Evolutionary conservation across 2,329 filamentous ascomycete species (phyloP), one percentile per base, ranked within the genome.

Genomic region (Sarocladiaceae sp.): DNA sequence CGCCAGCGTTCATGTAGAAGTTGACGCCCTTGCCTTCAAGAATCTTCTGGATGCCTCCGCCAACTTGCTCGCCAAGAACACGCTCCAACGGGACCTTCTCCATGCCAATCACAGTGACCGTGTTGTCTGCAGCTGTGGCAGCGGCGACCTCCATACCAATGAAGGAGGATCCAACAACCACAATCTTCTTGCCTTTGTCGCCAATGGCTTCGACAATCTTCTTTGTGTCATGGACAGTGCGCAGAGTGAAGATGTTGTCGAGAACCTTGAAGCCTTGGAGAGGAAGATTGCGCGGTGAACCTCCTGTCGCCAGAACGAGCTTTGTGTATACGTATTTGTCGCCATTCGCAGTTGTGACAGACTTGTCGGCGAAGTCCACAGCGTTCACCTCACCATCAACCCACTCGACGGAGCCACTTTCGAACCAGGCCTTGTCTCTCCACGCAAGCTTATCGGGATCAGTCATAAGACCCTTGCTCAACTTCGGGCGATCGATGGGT

Each of bases 121-220:
- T 73, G 66, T 99, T 96, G 61, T 87, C 87, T 60, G 87, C 87
- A 40, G 80, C 72, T 0, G 87, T 85, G 0, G 95, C 86, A 57
- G 92, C 94, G 55, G 88, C 93, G n/a, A 95, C 82, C 70, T 99
- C 94, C 88, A 99, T 95, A 36, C 94, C 94, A 64, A 99, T 99
- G 70, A 99, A 99, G 1, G 90, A 96, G 54, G 88, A 93, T 36
- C 94, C 94, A 51, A 99, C 78, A 13, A 99, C 78, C 44, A 96
- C 90, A 58, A 99, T 84, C 69, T 96, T 97, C 78, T 96, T 97
- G 54, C 83, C 84, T 49, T 87, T 84, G 46, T 89, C 82, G 26
- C 90, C 90, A 44, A 96, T 88, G 6, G 90, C 90, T 1, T 75
- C 78, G 23, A 90, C 77, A 58, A 99, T 97, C 54, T 77, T 78